Base-by-base conservation (phyloP, 441 rosid species). In the Populus hybrid region DNA sequence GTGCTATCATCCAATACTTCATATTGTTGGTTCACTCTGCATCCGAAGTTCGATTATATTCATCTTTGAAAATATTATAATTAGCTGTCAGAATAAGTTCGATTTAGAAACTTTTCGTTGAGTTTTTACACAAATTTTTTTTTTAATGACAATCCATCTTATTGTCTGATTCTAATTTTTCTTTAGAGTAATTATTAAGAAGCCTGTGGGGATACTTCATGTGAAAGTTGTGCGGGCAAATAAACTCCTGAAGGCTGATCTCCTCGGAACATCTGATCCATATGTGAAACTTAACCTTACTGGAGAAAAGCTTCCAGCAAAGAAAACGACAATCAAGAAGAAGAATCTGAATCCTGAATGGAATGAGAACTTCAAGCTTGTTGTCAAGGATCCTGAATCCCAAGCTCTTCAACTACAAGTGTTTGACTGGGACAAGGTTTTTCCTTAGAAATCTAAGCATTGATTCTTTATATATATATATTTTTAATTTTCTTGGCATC, bases 341-440 rank as follows among this genome's bases (percentile, higher is more conserved):
- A 90, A 86, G 74, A 95, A 87, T 86, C 83, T 95, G 81, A 95
- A 91, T 82, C 98, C 98, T 1, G 93, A 83, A 79, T 93, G 97
- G 98, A 95, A 93, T 9, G 99, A 95, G 85, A 81, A 83, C 83
- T 95, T 95, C 88, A 90, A 93, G 85, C 88, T 95, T 68, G 42
- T 88, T 5, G 95, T 93, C 63, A 93, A 89, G 87, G 97, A 95
- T 54, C 97, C 93, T 5, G 67, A 73, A 8, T 77, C 94, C 79
- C 99, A 95, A 87, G 87, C 85, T 67, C 92, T 95, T 69, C 88
- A 90, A 76, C 69, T 95, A 24, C 90, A 90, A 85, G 94, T 93
- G 77, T 90, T 84, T 59, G 99, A 95, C 77, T 95, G 99, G 99
- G 97, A 95, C 87, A 91, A 94, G 97, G 98, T 94, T 75, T 68